phyloP scores from a whole-genome alignment of 139 green algal species.

The Closterium sp. region DNA sequence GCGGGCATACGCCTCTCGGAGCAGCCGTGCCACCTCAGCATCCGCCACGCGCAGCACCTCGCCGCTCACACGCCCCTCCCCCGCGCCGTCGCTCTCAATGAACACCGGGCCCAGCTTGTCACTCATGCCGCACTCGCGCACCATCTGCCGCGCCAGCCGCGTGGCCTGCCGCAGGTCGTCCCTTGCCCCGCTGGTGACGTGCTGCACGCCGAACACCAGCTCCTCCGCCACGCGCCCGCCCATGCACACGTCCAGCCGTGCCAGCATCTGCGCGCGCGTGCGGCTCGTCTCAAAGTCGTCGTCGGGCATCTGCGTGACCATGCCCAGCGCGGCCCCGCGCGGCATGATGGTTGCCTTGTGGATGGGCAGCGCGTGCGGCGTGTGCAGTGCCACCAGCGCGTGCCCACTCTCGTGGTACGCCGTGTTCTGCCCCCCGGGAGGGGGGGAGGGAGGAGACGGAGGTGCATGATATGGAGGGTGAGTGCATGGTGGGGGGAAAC shows the following conservation, averaged over 20 bases:
- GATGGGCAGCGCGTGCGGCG: slow-evolving; percentile 70
- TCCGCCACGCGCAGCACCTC: slow-evolving; percentile 74
- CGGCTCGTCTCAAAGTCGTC: slow-evolving; percentile 75
- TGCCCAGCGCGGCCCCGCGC: slow-evolving; percentile 86
- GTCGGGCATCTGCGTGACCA: slow-evolving; percentile 89
- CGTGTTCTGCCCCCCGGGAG: slow-evolving; percentile 61
- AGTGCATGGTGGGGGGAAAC: not conserved
- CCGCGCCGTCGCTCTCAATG: slow-evolving; percentile 5
- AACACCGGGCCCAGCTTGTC: slow-evolving; percentile 50
- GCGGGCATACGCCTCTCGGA: slow-evolving; percentile 80
- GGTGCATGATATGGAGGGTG: not conserved
- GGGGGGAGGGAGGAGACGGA: not conserved
- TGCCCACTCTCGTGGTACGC: slow-evolving; percentile 93
- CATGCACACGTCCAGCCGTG: slow-evolving; percentile 95
- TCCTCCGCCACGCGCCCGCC: slow-evolving; percentile 89
- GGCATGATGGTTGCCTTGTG: slow-evolving; percentile 91
- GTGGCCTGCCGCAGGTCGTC: slow-evolving; percentile 82
- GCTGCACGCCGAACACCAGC: slow-evolving; percentile 78
- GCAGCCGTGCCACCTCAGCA: slow-evolving; percentile 70
- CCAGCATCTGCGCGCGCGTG: slow-evolving; percentile 82
- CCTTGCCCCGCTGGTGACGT: slow-evolving; percentile 68
- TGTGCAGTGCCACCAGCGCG: slow-evolving; percentile 87
- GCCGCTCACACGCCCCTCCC: slow-evolving; percentile 37
- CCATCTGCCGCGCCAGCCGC: slow-evolving; percentile 53
- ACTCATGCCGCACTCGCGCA: slow-evolving; percentile 54